These are phyloP conservation scores for Monosporascus sp. DNA, from an alignment of 2,329 filamentous ascomycete species.

Conservation along the genomic window DNA sequence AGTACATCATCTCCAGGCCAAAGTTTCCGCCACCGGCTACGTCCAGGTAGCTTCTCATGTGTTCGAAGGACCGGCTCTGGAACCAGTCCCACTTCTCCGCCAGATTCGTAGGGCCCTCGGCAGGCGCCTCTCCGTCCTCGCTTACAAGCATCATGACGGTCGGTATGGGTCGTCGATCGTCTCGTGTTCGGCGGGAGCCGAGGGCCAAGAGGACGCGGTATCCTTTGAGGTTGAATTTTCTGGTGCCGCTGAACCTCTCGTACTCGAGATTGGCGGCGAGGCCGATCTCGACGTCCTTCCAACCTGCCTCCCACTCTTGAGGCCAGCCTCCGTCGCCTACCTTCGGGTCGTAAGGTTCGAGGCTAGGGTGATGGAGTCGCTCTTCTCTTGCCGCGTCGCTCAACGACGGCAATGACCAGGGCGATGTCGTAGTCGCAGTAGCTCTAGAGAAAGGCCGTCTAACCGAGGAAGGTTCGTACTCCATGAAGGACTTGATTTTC, in stretches of 20 bases:
- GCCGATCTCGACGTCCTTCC: not conserved
- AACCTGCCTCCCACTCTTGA: not conserved
- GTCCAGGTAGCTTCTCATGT: not conserved
- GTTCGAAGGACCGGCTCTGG: not conserved
- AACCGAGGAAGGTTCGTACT: too few species aligned
- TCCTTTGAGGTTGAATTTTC: not conserved
- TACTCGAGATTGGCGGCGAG: not conserved
- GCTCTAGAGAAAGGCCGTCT: too few species aligned
- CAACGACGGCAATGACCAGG: slow-evolving; percentile 1
- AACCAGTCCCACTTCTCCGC: too few species aligned
- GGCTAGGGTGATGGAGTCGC: not conserved
- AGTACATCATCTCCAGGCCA: not conserved
- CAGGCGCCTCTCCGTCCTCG: not conserved
- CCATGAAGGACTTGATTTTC: too few species aligned
- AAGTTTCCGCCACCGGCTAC: not conserved
- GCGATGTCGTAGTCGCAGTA: too few species aligned
- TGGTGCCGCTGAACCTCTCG: not conserved
- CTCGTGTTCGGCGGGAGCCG: not conserved
- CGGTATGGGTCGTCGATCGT: not conserved
- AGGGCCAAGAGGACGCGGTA: not conserved
- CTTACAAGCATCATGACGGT: not conserved
- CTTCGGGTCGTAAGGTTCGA: not conserved
- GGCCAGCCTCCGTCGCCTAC: not conserved
- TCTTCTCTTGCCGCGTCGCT: not conserved
- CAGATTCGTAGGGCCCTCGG: too few species aligned